Percentiles rank a stretch among this genome's conserved stretches.
Evolutionary conservation across 345 rosid genomes (phyloP).

Genomic region (Trapa bicornis): DNA sequence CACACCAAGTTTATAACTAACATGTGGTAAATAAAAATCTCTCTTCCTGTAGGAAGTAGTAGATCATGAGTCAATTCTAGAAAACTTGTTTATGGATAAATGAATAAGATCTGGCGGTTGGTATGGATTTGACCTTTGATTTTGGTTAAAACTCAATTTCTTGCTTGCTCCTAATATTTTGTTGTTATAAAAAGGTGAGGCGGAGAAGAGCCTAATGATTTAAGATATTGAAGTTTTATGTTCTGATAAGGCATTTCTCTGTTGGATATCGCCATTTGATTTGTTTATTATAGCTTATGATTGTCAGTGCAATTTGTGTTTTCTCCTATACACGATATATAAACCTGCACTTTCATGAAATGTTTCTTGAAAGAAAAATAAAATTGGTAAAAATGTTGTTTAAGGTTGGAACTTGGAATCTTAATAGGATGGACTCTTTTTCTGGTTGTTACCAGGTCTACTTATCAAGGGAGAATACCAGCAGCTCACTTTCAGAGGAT

Average conservation of each 20-base stretch:
- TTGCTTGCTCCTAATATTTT: neutral
- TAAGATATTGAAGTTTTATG: neutral
- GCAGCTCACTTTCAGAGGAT: constrained; percentile 58
- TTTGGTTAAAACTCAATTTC: neutral
- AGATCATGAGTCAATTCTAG: neutral
- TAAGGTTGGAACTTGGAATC: neutral
- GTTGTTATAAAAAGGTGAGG: neutral
- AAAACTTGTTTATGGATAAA: neutral
- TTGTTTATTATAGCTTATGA: neutral
- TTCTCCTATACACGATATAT: neutral
- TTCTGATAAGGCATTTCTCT: neutral
- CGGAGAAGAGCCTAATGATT: neutral
- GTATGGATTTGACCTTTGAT: neutral
- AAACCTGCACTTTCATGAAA: neutral
- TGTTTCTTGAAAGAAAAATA: neutral
- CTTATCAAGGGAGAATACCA: constrained; percentile 50
- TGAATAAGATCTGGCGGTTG: neutral
- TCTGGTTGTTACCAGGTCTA: constrained; percentile 36
- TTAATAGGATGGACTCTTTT: neutral
- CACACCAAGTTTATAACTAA: neutral
- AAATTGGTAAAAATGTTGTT: neutral
- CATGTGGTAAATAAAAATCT: neutral
- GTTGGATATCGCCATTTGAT: neutral
- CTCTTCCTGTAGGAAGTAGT: neutral
- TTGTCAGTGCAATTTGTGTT: neutral